Evolutionary conservation across 164 flowering plant species (phyloP).

Genomic region (Tetracentron sinense): DNA sequence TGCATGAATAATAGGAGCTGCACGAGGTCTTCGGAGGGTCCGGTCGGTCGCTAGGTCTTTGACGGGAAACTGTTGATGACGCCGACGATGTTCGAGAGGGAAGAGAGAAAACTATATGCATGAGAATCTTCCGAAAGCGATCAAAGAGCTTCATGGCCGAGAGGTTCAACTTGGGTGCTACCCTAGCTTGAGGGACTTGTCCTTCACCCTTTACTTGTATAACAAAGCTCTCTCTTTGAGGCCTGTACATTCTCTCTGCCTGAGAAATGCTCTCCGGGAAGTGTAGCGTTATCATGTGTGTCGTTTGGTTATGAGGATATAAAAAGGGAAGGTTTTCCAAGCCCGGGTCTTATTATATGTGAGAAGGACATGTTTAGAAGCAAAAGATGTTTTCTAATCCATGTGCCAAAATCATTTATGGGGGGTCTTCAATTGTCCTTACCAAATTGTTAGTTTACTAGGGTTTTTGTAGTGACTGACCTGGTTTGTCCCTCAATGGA

Average conservation of each 20-base stretch:
- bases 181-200: neutral
- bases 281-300: conserved; percentile 46
- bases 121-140: conserved; percentile 56
- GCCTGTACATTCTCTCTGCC: conserved; percentile 25
- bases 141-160: conserved; percentile 66
- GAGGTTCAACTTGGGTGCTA: conserved; percentile 25
- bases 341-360: too few species aligned
- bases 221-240: conserved; percentile 38
- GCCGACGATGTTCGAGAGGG: conserved; percentile 19
- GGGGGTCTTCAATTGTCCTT: too few species aligned
- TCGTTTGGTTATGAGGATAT: conserved; percentile 24
- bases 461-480: too few species aligned
- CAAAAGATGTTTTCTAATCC: too few species aligned
- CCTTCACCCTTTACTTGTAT: conserved; percentile 31
- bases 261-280: conserved; percentile 35
- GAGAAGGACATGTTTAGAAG: too few species aligned
- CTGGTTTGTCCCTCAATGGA: too few species aligned
- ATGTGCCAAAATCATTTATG: too few species aligned
- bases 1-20: conserved; percentile 35
- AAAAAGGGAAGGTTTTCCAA: conserved; percentile 9
- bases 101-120: conserved; percentile 50
- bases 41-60: conserved; percentile 27
- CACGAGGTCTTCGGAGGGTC: conserved; percentile 67
- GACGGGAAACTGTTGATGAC: conserved; percentile 10
- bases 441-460: too few species aligned